Evolutionary conservation across 2,329 filamentous ascomycete species (phyloP).

Genomic region (Fusarium cyanostomum): DNA sequence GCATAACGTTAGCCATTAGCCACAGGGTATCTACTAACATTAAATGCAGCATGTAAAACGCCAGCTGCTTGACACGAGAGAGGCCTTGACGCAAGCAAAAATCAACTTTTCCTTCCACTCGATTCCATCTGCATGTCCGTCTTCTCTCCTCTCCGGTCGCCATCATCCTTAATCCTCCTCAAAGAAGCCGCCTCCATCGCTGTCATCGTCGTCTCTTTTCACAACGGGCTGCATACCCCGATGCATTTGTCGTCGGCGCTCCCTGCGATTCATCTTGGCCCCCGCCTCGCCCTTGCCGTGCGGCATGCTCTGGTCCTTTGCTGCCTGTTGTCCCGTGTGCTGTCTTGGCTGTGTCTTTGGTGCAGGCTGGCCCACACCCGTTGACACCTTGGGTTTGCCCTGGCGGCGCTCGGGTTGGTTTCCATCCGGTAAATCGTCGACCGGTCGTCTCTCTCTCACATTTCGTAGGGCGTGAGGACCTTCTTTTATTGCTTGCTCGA

Average conservation of each 20-base stretch:
- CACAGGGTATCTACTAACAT: constrained; percentile 36
- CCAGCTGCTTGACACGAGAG: background rate
- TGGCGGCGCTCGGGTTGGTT: constrained; percentile 23
- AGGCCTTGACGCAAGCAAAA: constrained; percentile 2
- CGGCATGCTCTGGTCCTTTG: constrained; percentile 19
- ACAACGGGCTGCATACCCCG: constrained; percentile 44
- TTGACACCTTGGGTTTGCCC: constrained; percentile 28
- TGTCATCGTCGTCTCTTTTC: constrained; percentile 57
- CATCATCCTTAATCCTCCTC: constrained; percentile 46
- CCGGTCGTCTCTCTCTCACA: constrained; percentile 62
- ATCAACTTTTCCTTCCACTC: background rate
- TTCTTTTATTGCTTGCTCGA: constrained; percentile 71
- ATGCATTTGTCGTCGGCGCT: constrained; percentile 49
- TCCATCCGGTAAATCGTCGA: constrained; percentile 21
- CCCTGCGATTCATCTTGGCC: constrained; percentile 49
- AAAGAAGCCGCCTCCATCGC: constrained; percentile 68
- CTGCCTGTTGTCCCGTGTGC: constrained; percentile 36
- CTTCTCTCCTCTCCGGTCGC: background rate
- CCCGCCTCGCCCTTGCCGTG: constrained; percentile 35
- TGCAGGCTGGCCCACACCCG: constrained; percentile 29
- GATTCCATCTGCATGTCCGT: background rate
- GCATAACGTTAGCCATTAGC: too few relatives aligned
- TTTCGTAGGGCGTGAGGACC: constrained; percentile 61
- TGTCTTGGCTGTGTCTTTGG: constrained; percentile 34
- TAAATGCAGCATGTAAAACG: constrained; percentile 25